Base-by-base conservation (phyloP, 805 yeast species). In the Blastobotrys chiropterorum region DNA sequence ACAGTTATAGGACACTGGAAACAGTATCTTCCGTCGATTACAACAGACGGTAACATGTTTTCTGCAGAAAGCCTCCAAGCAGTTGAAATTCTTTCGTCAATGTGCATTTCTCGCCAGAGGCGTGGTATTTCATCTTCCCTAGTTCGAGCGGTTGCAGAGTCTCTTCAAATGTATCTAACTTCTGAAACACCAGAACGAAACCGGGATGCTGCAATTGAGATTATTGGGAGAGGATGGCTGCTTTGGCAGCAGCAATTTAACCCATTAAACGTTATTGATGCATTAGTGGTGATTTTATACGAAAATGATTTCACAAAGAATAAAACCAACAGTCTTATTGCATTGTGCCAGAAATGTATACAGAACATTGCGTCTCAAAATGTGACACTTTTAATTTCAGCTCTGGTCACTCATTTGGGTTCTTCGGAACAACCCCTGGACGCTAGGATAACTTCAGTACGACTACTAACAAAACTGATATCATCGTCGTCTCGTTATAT, bases 161-260 rank as follows among this genome's bases (percentile, higher is more conserved):
- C 58, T 7, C 38, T 58, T 7, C 54, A 56, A 52, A 14, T 56
- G 21, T 54, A 50, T 26, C 49, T 58, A 14, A 42, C 53, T 14
- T 48, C 47, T 14, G 50, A 46, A 1, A 53, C 58, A n/a, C 59
- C 55, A 7, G 44, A 31, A 6, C 20, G 22, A 7, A 46, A 38
- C 19, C 49, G 59, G 4, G 52, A 55, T 40, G 47, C 50, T 1
- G 59, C 60, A 3, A 50, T 59, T 22, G 56, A 52, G 41, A 40
- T 60, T 8, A 53, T 60, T 44, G 63, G 63, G 11, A 49, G 43
- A 21, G 55, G 58, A n/a, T 60, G 63, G 63, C 17, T 26, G 3
- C 17, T 56, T 5, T 57, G 60, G 61, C 59, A 60, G 47, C 53
- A 57, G 43, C 43, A 48, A 42, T 54, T 59, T 50, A 60, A 57